Conservation (phyloP, 176 grass and related monocot species). For the bread wheat (Triticum aestivum) region DNA sequence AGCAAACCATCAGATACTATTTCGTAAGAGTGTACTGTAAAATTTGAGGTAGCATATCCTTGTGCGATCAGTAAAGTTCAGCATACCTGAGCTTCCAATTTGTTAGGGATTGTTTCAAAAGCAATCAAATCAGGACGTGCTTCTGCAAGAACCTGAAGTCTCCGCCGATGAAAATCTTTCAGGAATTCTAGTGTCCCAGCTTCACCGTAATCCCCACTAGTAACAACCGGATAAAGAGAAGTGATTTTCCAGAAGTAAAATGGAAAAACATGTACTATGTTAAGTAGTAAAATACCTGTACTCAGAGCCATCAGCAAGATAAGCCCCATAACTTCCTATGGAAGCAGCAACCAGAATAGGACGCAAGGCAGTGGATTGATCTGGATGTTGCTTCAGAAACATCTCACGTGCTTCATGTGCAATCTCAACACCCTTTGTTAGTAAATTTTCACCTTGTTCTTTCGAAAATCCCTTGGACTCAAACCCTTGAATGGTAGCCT, state of each 20-base stretch:
- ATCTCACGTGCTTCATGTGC: constrained; percentile 75
- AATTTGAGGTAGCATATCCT: constrained; percentile 9
- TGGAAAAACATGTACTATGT: not conserved
- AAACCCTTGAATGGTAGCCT: constrained; percentile 96
- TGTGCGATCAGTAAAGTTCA: not conserved
- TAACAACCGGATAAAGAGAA: constrained; percentile 13
- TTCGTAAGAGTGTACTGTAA: constrained; percentile 2
- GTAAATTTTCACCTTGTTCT: constrained; percentile 63
- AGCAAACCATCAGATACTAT: constrained; percentile 15
- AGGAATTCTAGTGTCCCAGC: constrained; percentile 58
- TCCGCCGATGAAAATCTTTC: constrained; percentile 85
- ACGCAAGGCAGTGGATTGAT: constrained; percentile 29
- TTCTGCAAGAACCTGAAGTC: constrained; percentile 79
- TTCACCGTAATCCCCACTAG: constrained; percentile 84
- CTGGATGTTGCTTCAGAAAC: constrained; percentile 48
- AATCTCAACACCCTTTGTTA: constrained; percentile 78
- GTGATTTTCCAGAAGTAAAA: constrained; percentile 13
- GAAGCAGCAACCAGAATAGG: constrained; percentile 87
- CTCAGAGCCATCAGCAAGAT: constrained; percentile 96
- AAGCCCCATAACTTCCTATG: constrained; percentile 93
- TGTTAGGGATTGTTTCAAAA: constrained; percentile 97
- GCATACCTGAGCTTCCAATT: constrained; percentile 87
- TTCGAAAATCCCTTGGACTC: constrained; percentile 68
- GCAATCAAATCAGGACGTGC: constrained; percentile 82
- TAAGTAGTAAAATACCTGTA: constrained; percentile 64